These are phyloP conservation scores for Fonsecaea multimorphosa DNA, from an alignment of 2,329 filamentous ascomycete genomes.

Conservation along the genomic window DNA sequence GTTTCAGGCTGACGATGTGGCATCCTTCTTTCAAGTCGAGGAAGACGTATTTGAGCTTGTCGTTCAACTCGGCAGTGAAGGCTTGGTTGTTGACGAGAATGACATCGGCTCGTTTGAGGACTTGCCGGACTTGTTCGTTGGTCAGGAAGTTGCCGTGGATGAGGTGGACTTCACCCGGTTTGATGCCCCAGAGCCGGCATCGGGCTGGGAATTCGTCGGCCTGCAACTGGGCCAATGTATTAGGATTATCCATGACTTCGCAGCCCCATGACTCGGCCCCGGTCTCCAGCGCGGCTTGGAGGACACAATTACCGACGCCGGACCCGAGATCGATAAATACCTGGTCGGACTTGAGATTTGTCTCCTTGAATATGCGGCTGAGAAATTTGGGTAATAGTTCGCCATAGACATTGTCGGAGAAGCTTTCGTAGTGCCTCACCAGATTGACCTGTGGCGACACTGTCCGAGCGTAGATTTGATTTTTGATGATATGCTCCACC, in stretches of 20 bases:
- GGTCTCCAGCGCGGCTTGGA: constrained; percentile 90
- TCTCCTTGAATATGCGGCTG: constrained; percentile 78
- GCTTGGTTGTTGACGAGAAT: constrained; percentile 98
- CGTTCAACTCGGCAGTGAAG: constrained; percentile 86
- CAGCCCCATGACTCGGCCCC: constrained; percentile 96
- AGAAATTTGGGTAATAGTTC: constrained; percentile 87
- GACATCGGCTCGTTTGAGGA: constrained; percentile 86
- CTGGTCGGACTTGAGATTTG: constrained; percentile 77
- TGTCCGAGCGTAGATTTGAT: constrained; percentile 86
- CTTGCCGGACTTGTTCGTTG: constrained; percentile 71
- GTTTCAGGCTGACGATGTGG: constrained; percentile 88
- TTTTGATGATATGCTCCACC: constrained; percentile 76
- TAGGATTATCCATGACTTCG: constrained; percentile 93
- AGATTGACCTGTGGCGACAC: constrained; percentile 88
- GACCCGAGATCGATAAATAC: constrained; percentile 95
- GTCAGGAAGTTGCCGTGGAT: constrained; percentile 83
- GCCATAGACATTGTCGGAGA: constrained; percentile 92
- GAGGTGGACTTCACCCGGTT: constrained; percentile 77
- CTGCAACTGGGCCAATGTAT: constrained; percentile 79
- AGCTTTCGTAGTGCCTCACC: constrained; percentile 83
- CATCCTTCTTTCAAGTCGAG: constrained; percentile 90
- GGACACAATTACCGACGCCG: constrained; percentile 91
- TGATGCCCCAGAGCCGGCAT: constrained; percentile 86
- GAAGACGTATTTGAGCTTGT: constrained; percentile 84
- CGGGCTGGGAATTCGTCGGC: constrained; percentile 82